A percentile compares a stretch with the other conserved stretches of the same genome.
These are phyloP conservation scores for Cinnamomum chago DNA, from an alignment of 164 flowering plant species.

Conservation along the genomic window DNA sequence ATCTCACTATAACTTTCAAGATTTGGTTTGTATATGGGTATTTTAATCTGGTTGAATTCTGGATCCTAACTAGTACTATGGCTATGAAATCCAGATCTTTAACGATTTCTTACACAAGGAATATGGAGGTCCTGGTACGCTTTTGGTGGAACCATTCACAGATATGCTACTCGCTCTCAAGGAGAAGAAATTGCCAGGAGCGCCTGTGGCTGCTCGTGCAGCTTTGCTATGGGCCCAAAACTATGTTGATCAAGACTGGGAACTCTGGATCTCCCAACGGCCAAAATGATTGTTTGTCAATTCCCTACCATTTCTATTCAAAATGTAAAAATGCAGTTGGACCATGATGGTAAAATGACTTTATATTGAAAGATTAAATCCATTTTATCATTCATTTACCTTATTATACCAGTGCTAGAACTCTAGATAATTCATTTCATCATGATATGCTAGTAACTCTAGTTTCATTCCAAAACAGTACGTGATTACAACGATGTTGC, in stretches of 20 bases:
- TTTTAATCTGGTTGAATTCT: background rate
- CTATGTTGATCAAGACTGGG: conserved; percentile 68
- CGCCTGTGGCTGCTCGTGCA: conserved; percentile 63
- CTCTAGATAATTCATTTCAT: too few relatives aligned
- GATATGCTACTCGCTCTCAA: conserved; percentile 65
- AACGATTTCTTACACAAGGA: conserved; percentile 47
- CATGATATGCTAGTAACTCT: background rate
- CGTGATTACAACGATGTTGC: background rate
- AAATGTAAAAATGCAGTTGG: background rate
- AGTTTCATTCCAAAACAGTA: background rate
- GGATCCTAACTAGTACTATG: background rate
- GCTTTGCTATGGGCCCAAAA: conserved; percentile 79
- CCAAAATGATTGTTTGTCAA: conserved; percentile 10
- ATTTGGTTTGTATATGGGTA: background rate
- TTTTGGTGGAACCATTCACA: conserved; percentile 81
- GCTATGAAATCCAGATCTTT: conserved; percentile 46
- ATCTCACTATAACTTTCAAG: background rate
- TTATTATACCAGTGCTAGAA: background rate
- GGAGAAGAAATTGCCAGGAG: conserved; percentile 64
- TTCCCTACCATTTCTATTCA: background rate
- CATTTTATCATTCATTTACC: background rate
- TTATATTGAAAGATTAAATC: background rate
- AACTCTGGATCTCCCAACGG: conserved; percentile 43
- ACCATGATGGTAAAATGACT: background rate
- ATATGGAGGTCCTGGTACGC: conserved; percentile 85